phyloP scores from a whole-genome alignment of 1,284 basidiomycete species.

The Sanghuangporus baumii region DNA sequence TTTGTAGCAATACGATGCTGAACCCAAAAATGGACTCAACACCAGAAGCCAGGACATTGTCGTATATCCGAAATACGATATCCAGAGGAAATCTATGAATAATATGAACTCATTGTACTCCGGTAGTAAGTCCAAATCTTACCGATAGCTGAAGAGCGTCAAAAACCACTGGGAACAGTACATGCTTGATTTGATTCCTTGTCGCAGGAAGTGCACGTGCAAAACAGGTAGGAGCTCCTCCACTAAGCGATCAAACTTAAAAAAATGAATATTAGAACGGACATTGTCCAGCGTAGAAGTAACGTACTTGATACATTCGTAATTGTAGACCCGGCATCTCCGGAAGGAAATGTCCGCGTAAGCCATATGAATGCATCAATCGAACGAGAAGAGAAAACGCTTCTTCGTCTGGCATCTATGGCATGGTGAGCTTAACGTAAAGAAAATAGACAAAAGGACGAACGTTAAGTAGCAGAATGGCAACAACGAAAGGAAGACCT shows the following conservation, averaged over 20 bases:
- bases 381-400: constrained; percentile 95
- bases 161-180: constrained; percentile 98
- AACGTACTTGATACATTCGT: constrained; percentile 51
- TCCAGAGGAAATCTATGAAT: constrained; percentile 82
- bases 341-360: constrained; percentile 93
- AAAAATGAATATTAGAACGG: background rate
- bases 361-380: constrained; percentile 95
- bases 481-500: constrained; percentile 93
- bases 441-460: constrained; percentile 24
- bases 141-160: constrained; percentile 94
- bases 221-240: constrained; percentile 91
- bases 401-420: constrained; percentile 98
- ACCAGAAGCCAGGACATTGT: constrained; percentile 92
- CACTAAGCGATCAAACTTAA: constrained; percentile 88
- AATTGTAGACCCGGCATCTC: constrained; percentile 98
- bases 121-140: constrained; percentile 23
- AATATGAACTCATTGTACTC: background rate
- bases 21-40: constrained; percentile 97
- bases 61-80: constrained; percentile 92
- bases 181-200: constrained; percentile 96
- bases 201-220: constrained; percentile 86
- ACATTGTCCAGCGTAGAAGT: background rate
- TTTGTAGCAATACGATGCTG: constrained; percentile 80
- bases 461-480: constrained; percentile 88
- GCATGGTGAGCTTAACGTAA: constrained; percentile 11